Percentiles rank a stretch among this genome's conserved stretches.
Conservation (phyloP, 2,329 filamentous ascomycete genomes). For the Fusarium proliferatum region DNA sequence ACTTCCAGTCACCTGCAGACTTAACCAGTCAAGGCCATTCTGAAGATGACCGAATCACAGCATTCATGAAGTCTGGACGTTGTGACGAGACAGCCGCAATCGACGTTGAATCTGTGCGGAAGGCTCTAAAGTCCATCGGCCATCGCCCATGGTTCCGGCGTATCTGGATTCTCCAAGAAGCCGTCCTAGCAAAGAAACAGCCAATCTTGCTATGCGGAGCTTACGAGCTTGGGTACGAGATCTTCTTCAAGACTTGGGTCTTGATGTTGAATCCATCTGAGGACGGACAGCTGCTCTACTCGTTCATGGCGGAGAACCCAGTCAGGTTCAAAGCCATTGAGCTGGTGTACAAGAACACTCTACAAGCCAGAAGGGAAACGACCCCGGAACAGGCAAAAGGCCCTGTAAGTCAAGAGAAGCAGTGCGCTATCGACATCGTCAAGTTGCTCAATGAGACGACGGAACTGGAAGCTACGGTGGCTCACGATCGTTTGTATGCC, state of each 20-base stretch:
- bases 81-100: fast-evolving
- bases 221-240: neutral
- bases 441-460: slow-evolving; percentile 7
- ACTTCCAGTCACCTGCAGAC: neutral
- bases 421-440: slow-evolving; percentile 1
- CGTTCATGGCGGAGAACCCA: neutral
- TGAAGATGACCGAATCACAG: neutral
- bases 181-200: neutral
- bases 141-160: slow-evolving; percentile 20
- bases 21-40: fast-evolving
- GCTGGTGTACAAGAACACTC: neutral
- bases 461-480: slow-evolving; percentile 14
- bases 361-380: fast-evolving
- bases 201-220: neutral
- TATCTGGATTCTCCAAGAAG: slow-evolving; percentile 30
- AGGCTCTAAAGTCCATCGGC: neutral
- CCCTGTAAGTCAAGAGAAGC: neutral
- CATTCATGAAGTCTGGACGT: neutral
- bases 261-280: slow-evolving; percentile 1
- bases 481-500: slow-evolving; percentile 20
- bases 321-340: slow-evolving; percentile 15
- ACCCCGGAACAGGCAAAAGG: fast-evolving
- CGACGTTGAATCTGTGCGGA: neutral
- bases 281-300: slow-evolving; percentile 7
- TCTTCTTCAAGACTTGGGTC: slow-evolving; percentile 22